Conservation (phyloP, 257 asterid genomes). For the Nicotiana otophora region DNA sequence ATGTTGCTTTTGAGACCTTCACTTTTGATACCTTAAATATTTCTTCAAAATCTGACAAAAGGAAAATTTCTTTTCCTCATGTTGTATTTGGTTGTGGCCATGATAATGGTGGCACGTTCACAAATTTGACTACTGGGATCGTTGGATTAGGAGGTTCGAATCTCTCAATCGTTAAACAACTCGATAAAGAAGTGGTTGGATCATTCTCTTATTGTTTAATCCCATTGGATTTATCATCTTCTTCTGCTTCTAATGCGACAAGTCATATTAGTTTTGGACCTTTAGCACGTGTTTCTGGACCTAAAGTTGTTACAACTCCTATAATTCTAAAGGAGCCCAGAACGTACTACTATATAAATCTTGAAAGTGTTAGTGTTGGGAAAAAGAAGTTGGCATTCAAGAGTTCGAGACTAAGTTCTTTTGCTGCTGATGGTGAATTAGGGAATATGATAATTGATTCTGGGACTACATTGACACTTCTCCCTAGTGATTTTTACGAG, state of each 20-base stretch:
- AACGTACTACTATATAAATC: slow-evolving; percentile 33
- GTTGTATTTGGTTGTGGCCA: slow-evolving; percentile 55
- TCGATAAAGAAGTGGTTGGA: slow-evolving; percentile 22
- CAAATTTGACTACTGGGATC: slow-evolving; percentile 32
- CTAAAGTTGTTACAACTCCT: slow-evolving; percentile 35
- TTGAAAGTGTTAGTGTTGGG: slow-evolving; percentile 42
- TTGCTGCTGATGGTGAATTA: not conserved
- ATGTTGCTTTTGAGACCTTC: slow-evolving; percentile 40
- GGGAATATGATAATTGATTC: slow-evolving; percentile 62
- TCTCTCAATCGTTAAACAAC: slow-evolving; percentile 40
- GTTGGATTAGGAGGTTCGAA: slow-evolving; percentile 56
- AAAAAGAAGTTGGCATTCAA: not conserved
- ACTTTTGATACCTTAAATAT: slow-evolving; percentile 35
- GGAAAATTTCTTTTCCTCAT: slow-evolving; percentile 14
- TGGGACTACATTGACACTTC: slow-evolving; percentile 43
- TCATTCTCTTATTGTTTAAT: slow-evolving; percentile 54
- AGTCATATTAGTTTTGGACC: slow-evolving; percentile 56
- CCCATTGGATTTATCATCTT: not conserved
- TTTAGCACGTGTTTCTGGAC: slow-evolving; percentile 24
- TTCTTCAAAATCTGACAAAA: slow-evolving; percentile 5
- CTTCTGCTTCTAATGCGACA: slow-evolving; percentile 1
- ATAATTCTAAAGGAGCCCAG: slow-evolving; percentile 22
- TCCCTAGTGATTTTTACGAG: slow-evolving; percentile 23
- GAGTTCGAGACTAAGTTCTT: not conserved
- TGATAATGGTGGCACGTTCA: slow-evolving; percentile 35